Conservation (phyloP, 805 yeast genomes). For the Metschnikowia gelsemii region DNA sequence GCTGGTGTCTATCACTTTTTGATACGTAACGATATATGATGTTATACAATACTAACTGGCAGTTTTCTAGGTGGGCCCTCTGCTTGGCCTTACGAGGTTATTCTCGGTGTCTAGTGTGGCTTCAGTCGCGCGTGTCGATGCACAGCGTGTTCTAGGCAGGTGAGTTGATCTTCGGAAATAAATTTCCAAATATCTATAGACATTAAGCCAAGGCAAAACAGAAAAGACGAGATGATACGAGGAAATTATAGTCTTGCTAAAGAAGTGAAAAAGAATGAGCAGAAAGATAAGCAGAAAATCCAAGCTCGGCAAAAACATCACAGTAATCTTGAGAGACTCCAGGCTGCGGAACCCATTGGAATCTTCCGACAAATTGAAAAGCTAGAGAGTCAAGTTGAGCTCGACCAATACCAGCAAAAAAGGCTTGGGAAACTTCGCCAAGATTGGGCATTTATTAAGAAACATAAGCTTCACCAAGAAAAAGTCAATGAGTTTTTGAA, state of each 20-base stretch:
- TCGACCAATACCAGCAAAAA: slow-evolving; percentile 22
- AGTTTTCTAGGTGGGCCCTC: no score
- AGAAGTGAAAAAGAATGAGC: slow-evolving; percentile 38
- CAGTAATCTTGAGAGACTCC: slow-evolving; percentile 26
- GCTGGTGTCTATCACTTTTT: no score
- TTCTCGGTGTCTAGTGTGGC: no score
- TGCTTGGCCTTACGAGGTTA: no score
- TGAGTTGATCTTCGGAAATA: no score
- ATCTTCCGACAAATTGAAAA: slow-evolving; percentile 33
- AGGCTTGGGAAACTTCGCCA: slow-evolving; percentile 29
- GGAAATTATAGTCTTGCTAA: slow-evolving; percentile 37
- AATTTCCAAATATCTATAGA: not conserved
- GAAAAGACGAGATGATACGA: slow-evolving; percentile 22
- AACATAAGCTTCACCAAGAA: slow-evolving; percentile 34
- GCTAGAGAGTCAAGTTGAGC: slow-evolving; percentile 19
- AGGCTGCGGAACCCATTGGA: slow-evolving; percentile 35
- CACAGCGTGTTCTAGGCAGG: no score
- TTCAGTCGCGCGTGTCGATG: no score
- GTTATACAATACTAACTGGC: no score
- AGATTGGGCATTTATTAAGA: slow-evolving; percentile 42
- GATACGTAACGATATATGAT: no score
- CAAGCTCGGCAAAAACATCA: slow-evolving; percentile 39
- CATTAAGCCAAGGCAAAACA: no score
- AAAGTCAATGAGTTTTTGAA: slow-evolving; percentile 27
- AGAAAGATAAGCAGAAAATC: slow-evolving; percentile 33